A percentile compares a stretch with the other conserved stretches of the same genome.
phyloP scores from a whole-genome alignment of 2,329 filamentous ascomycete genomes.

The Cladorrhinum sp. region DNA sequence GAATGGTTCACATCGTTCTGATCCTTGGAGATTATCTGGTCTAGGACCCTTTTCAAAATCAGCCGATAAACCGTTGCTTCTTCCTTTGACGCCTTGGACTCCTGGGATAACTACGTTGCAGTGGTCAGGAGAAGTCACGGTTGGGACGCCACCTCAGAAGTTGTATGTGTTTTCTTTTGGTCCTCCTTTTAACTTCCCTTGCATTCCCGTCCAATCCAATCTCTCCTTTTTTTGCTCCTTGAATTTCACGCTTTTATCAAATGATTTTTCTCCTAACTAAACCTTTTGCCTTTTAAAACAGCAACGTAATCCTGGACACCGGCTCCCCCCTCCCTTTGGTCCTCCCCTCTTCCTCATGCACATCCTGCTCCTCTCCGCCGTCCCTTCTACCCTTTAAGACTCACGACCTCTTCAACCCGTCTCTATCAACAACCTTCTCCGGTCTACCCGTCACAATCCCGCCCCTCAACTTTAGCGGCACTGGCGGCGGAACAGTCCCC shows the following conservation, averaged over 20 bases:
- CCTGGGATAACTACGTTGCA: constrained; percentile 10
- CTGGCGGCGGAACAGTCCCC: constrained; percentile 31
- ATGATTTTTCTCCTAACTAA: not conserved
- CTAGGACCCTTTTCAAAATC: not conserved
- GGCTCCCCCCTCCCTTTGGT: constrained; percentile 30
- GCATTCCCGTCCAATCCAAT: not conserved
- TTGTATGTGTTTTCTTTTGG: constrained; percentile 30
- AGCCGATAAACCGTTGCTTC: not conserved
- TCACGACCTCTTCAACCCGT: constrained; percentile 29
- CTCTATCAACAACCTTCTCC: constrained; percentile 31
- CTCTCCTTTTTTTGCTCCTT: no score
- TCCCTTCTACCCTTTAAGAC: not conserved
- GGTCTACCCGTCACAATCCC: constrained; percentile 21
- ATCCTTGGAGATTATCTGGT: not conserved
- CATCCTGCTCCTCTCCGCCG: constrained; percentile 22
- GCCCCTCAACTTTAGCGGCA: constrained; percentile 24
- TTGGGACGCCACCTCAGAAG: constrained; percentile 26
- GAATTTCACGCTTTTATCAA: no score
- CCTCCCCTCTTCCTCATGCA: constrained; percentile 31
- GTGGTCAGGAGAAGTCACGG: constrained; percentile 22
- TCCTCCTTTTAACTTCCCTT: not conserved
- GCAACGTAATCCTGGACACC: constrained; percentile 35
- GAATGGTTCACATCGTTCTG: no score
- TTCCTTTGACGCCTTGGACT: constrained; percentile 11
- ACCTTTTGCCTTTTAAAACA: constrained; percentile 10